phyloP scores from a whole-genome alignment of 2,329 filamentous ascomycete genomes.

The Fusarium tjaetaba region DNA sequence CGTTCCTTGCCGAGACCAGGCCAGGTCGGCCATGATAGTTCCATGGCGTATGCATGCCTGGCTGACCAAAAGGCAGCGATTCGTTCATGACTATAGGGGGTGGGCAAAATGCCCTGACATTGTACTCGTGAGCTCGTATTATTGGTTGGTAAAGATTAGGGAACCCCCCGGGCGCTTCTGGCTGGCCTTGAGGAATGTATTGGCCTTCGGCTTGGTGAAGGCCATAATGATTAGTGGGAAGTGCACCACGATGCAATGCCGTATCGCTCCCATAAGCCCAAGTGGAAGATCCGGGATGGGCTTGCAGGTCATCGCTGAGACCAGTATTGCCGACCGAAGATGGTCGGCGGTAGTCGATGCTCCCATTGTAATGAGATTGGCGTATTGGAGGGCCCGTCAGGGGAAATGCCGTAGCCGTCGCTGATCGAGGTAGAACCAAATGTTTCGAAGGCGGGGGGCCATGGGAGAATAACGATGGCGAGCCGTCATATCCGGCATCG shows the following conservation, averaged over 20 bases:
- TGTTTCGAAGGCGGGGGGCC: conserved; percentile 85
- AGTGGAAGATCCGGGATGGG: conserved; percentile 10
- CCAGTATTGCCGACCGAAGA: conserved; percentile 22
- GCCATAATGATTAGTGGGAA: conserved; percentile 23
- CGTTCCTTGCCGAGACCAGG: conserved; percentile 12
- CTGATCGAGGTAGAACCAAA: conserved; percentile 74
- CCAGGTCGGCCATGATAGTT: conserved; percentile 22
- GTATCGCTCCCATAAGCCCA: conserved; percentile 32
- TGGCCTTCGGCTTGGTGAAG: conserved; percentile 21
- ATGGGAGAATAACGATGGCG: conserved; percentile 75
- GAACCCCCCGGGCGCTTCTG: conserved; percentile 30
- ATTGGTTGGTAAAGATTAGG: conserved; percentile 46
- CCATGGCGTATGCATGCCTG: conserved; percentile 40
- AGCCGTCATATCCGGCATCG: conserved; percentile 90
- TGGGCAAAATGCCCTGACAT: conserved; percentile 52
- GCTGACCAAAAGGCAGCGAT: conserved; percentile 46
- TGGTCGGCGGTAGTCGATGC: conserved; percentile 17
- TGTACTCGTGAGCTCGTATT: conserved; percentile 50
- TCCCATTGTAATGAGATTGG: conserved; percentile 23
- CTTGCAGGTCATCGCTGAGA: conserved; percentile 26
- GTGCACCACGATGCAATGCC: conserved; percentile 17
- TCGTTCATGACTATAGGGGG: conserved; percentile 48
- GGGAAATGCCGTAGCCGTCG: conserved; percentile 32
- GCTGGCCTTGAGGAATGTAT: conserved; percentile 25
- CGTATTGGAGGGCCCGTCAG: conserved; percentile 15